A percentile compares a stretch with the other conserved stretches of the same genome.
phyloP scores from a whole-genome alignment of 1,284 basidiomycete species.

The Marasmius sp. region DNA sequence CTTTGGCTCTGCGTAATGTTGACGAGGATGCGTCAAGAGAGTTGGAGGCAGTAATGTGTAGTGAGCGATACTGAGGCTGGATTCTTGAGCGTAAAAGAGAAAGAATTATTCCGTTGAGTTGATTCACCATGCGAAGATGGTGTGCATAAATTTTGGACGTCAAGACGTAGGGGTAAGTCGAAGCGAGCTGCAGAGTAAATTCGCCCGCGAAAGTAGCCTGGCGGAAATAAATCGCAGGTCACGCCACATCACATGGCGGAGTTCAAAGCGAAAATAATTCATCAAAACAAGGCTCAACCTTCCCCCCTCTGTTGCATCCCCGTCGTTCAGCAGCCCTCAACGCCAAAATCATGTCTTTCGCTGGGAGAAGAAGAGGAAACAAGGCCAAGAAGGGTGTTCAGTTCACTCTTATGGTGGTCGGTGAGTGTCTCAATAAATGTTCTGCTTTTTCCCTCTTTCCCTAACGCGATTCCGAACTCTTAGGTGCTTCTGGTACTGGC shows the following conservation, averaged over 20 bases:
- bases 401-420: conserved; percentile 94
- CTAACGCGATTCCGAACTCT: conserved; percentile 18
- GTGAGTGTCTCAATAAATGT: conserved; percentile 44
- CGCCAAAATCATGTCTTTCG: conserved; percentile 67
- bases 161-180: neutral
- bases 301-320: conserved; percentile 8
- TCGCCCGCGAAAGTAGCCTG: neutral
- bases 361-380: conserved; percentile 86
- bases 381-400: conserved; percentile 98
- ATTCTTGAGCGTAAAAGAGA: neutral
- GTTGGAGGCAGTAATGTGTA: neutral
- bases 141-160: neutral
- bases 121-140: conserved; percentile 1
- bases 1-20: neutral
- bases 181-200: neutral
- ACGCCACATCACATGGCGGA: conserved; percentile 34
- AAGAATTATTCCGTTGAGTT: neutral
- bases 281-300: conserved; percentile 7
- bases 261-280: conserved; percentile 33
- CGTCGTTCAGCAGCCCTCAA: conserved; percentile 16
- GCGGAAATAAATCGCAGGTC: conserved; percentile 22
- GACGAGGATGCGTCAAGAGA: neutral
- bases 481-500: conserved; percentile 94
- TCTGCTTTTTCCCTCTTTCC: conserved; percentile 13
- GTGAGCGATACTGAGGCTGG: neutral